Percentiles rank a stretch among this genome's conserved stretches.
Evolutionary conservation across 768 basidiomycete species (phyloP).

Genomic region (Cystobasidium ongulense): DNA sequence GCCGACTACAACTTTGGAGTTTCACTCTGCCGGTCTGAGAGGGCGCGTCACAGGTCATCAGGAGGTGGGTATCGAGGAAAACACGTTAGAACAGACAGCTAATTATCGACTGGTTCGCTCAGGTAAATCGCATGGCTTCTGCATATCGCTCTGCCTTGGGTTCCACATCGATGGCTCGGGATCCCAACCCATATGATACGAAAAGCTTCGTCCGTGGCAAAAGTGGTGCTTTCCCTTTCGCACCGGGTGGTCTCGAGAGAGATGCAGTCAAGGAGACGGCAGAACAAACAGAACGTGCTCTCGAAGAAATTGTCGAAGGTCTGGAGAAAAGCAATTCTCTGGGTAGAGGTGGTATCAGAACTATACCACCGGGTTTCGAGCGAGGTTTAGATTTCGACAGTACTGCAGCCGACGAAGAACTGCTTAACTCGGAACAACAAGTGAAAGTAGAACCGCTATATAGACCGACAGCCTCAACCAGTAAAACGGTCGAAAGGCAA

Average conservation of each 20-base stretch:
- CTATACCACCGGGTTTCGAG: constrained; percentile 70
- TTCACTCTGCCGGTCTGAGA: constrained; percentile 68
- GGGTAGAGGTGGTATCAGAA: constrained; percentile 50
- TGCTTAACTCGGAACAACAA: constrained; percentile 43
- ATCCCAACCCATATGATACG: constrained; percentile 62
- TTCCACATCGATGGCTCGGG: constrained; percentile 75
- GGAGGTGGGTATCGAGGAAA: constrained; percentile 55
- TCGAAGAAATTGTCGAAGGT: constrained; percentile 31
- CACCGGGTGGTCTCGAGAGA: constrained; percentile 84
- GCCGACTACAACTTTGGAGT: constrained; percentile 63
- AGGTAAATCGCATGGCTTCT: constrained; percentile 45
- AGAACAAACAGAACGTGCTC: constrained; percentile 44
- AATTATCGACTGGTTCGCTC: too few relatives aligned
- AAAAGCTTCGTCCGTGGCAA: constrained; percentile 82
- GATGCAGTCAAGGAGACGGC: constrained; percentile 48
- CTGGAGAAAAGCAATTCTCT: constrained; percentile 43
- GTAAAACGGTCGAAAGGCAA: constrained; percentile 19
- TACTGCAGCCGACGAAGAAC: constrained; percentile 42
- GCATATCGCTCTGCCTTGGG: constrained; percentile 49
- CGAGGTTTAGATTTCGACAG: constrained; percentile 62
- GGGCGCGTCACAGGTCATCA: constrained; percentile 71
- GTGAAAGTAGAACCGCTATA: constrained; percentile 39
- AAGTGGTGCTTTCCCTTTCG: constrained; percentile 83
- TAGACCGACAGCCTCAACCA: constrained; percentile 38
- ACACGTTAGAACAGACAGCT: background rate